Conservation (phyloP, 176 grass and related monocot species). For the Triticum timopheevii region DNA sequence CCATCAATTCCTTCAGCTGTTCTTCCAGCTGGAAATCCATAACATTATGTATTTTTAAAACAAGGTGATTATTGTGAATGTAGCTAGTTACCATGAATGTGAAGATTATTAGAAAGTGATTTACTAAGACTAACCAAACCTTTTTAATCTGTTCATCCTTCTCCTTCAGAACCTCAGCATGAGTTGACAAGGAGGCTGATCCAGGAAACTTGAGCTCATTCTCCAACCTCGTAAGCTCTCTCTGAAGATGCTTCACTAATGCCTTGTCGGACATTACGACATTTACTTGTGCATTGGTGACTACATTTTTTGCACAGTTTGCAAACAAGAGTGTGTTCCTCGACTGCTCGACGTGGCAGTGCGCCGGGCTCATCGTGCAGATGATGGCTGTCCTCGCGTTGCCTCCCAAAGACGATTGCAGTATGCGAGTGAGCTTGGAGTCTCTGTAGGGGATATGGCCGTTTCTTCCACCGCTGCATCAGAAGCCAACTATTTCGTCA, state of each 20-base stretch:
- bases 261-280: conserved; percentile 90
- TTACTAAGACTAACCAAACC: conserved; percentile 20
- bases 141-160: conserved; percentile 84
- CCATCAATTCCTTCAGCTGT: conserved; percentile 72
- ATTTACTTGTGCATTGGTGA: conserved; percentile 78
- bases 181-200: conserved; percentile 34
- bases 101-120: conserved; percentile 8
- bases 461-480: conserved; percentile 72
- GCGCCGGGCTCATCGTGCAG: conserved; percentile 89
- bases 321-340: conserved; percentile 90
- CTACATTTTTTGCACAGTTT: conserved; percentile 79
- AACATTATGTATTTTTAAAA: neutral
- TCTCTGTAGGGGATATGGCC: conserved; percentile 90
- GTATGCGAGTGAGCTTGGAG: conserved; percentile 90
- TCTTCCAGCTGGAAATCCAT: conserved; percentile 59
- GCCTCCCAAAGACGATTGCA: conserved; percentile 81
- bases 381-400: conserved; percentile 88
- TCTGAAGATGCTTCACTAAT: conserved; percentile 82
- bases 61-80: neutral
- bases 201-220: conserved; percentile 65
- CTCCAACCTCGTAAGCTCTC: conserved; percentile 67
- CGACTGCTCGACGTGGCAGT: conserved; percentile 79
- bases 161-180: conserved; percentile 62
- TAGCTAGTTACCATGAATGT: neutral
- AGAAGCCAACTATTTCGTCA: neutral